Evolutionary conservation across 345 rosid species (phyloP).

Genomic region (Heritiera fomes): DNA sequence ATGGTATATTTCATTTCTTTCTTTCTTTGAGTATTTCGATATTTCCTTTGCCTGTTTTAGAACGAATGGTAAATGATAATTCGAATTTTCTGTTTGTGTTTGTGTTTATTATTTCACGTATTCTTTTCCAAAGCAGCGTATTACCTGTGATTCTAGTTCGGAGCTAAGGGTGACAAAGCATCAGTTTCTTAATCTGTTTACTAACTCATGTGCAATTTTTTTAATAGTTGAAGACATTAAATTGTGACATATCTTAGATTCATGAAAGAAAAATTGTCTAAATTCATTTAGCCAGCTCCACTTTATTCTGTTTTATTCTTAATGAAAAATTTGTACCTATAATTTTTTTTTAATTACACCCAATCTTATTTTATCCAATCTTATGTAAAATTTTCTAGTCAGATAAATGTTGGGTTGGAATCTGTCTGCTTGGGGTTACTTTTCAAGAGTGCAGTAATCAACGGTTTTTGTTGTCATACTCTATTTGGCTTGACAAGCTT

Average conservation of each 20-base stretch:
- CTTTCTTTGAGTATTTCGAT: neutral
- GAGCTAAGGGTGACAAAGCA: neutral
- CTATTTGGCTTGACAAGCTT: constrained; percentile 66
- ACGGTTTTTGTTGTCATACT: constrained; percentile 63
- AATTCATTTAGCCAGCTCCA: neutral
- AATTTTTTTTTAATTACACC: neutral
- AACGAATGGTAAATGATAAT: neutral
- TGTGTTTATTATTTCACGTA: neutral
- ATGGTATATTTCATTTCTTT: constrained; percentile 40
- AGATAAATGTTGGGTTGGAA: constrained; percentile 84
- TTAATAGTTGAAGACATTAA: neutral
- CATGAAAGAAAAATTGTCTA: neutral
- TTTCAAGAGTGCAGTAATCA: constrained; percentile 68
- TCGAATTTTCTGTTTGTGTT: neutral
- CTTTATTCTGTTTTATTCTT: neutral
- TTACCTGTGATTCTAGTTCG: neutral
- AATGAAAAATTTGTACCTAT: neutral
- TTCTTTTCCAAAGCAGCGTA: neutral
- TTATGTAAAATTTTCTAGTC: constrained; percentile 49
- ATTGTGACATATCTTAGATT: neutral
- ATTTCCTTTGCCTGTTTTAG: neutral
- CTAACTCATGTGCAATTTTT: neutral
- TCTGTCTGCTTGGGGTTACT: constrained; percentile 72
- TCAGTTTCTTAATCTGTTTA: neutral
- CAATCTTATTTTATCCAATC: neutral